Conservation (phyloP, 2,329 filamentous ascomycete species). For the Scleromitrula shiraiana region DNA sequence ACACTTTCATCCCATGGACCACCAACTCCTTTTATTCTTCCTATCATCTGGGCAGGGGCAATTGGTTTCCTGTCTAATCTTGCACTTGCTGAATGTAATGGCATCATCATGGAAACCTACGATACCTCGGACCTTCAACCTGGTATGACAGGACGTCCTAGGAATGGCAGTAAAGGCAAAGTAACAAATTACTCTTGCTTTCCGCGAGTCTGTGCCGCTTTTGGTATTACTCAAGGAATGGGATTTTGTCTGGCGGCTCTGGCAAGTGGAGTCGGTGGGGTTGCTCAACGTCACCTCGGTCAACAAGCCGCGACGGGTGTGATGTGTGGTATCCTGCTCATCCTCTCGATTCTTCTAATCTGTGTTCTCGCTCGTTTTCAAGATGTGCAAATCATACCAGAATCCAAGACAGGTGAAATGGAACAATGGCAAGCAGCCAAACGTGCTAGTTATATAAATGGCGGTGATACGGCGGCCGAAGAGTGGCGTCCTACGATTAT, state of each 20-base stretch:
- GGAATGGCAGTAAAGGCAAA: conserved; percentile 34
- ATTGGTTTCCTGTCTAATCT: conserved; percentile 66
- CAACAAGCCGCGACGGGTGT: conserved; percentile 61
- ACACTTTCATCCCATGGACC: conserved; percentile 58
- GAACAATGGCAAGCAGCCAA: conserved; percentile 38
- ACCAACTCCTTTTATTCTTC: conserved; percentile 51
- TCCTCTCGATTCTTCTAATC: conserved; percentile 56
- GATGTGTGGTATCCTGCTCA: conserved; percentile 57
- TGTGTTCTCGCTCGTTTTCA: conserved; percentile 56
- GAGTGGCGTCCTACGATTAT: conserved; percentile 65
- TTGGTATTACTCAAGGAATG: conserved; percentile 61
- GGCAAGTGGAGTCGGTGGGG: conserved; percentile 61
- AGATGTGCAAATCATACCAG: conserved; percentile 60
- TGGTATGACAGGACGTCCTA: conserved; percentile 54
- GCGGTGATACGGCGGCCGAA: conserved; percentile 20
- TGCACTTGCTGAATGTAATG: conserved; percentile 67
- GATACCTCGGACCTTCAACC: conserved; percentile 74
- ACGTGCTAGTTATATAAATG: conserved; percentile 36
- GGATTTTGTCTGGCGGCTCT: conserved; percentile 63
- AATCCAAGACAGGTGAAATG: conserved; percentile 47
- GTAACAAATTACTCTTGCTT: conserved; percentile 69
- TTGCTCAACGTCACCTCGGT: conserved; percentile 55
- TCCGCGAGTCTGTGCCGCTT: conserved; percentile 63
- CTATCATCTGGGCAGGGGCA: conserved; percentile 55
- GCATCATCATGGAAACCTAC: conserved; percentile 72